These are phyloP conservation scores for Xenosphaeropsis pyriputrescens DNA, from an alignment of 2,329 filamentous ascomycete species.

Conservation along the genomic window DNA sequence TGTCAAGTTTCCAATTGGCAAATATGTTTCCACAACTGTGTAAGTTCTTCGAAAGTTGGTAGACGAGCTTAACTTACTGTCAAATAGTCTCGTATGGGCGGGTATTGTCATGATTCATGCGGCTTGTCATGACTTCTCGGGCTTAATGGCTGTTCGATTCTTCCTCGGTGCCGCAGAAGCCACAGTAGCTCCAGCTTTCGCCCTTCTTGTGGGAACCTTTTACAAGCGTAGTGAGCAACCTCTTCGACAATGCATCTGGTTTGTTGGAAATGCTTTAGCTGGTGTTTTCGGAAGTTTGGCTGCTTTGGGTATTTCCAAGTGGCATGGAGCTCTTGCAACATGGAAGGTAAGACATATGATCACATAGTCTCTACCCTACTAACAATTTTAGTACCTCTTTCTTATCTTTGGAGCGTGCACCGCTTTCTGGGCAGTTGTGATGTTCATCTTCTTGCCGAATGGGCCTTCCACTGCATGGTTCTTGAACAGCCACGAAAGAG, in stretches of 20 bases:
- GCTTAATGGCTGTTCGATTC: constrained; percentile 34
- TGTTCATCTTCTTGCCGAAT: constrained; percentile 45
- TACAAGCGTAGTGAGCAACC: constrained; percentile 48
- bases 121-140: constrained; percentile 31
- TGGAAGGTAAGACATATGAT: no score
- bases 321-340: no score
- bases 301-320: constrained; percentile 44
- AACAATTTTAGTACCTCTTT: constrained; percentile 18
- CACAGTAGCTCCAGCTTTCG: constrained; percentile 38
- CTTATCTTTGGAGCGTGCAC: constrained; percentile 42
- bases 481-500: constrained; percentile 34
- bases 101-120: constrained; percentile 35
- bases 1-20: constrained; percentile 35
- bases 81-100: constrained; percentile 20
- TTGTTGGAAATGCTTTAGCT: constrained; percentile 42
- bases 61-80: no score
- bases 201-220: constrained; percentile 53
- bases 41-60: constrained; percentile 1
- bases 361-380: no score
- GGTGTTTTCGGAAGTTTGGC: constrained; percentile 41
- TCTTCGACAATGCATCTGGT: constrained; percentile 39
- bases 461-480: constrained; percentile 46
- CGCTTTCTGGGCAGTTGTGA: constrained; percentile 34
- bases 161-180: constrained; percentile 40
- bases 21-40: constrained; percentile 39